phyloP scores from a whole-genome alignment of 2,329 filamentous ascomycete species.

The Diaporthe vexans region DNA sequence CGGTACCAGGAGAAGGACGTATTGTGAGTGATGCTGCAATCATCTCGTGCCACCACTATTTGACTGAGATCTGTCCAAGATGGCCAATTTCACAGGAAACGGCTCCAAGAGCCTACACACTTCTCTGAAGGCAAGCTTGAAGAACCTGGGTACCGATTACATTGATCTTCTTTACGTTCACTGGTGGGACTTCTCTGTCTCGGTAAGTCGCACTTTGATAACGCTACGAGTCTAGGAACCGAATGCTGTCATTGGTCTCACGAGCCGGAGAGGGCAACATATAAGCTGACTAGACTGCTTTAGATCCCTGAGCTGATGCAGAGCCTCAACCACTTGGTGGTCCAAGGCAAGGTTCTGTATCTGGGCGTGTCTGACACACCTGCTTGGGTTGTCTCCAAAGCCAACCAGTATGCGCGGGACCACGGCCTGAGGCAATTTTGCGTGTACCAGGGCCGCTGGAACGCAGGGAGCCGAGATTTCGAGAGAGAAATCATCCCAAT shows the following conservation, averaged over 20 bases:
- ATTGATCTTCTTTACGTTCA: conserved; percentile 74
- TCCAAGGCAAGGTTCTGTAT: conserved; percentile 69
- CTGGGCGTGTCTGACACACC: conserved; percentile 76
- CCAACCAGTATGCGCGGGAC: conserved; percentile 60
- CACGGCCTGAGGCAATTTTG: conserved; percentile 71
- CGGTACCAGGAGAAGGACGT: conserved; percentile 52
- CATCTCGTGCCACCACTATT: neutral
- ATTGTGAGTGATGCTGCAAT: conserved; percentile 47
- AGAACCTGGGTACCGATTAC: conserved; percentile 76
- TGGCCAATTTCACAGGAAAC: conserved; percentile 70
- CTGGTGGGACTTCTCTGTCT: conserved; percentile 70
- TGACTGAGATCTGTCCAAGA: conserved; percentile 40
- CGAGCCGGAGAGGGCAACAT: neutral
- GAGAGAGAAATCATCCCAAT: conserved; percentile 80
- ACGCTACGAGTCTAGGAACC: neutral
- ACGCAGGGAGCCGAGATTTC: conserved; percentile 71
- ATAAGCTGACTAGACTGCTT: neutral
- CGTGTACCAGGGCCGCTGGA: conserved; percentile 77
- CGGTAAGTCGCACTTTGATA: conserved; percentile 35
- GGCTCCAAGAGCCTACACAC: conserved; percentile 71
- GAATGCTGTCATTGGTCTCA: neutral
- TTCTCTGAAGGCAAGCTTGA: conserved; percentile 69
- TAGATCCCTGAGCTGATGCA: conserved; percentile 71
- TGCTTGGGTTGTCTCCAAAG: conserved; percentile 73
- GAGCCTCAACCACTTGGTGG: conserved; percentile 66